A percentile compares a stretch with the other conserved stretches of the same genome.
phyloP scores from a whole-genome alignment of 768 basidiomycete genomes.

The Mrakia hoshinonis region DNA sequence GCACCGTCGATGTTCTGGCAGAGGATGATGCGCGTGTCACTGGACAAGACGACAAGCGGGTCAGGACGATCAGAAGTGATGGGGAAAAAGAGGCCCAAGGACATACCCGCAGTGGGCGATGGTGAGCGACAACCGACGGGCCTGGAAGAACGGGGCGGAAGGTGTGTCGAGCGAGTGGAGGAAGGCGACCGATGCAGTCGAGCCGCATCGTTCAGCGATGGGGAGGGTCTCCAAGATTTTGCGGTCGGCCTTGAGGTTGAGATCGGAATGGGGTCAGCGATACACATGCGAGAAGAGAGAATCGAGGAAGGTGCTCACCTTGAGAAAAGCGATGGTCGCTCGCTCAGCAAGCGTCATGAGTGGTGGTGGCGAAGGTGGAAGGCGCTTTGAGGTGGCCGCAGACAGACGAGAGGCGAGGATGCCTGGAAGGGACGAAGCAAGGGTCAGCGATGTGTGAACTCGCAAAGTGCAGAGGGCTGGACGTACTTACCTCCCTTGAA shows the following conservation, averaged over 20 bases:
- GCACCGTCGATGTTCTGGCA: constrained; percentile 63
- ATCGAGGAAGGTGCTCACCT: constrained; percentile 48
- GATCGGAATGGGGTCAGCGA: constrained; percentile 22
- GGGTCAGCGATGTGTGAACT: neutral
- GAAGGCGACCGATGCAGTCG: constrained; percentile 81
- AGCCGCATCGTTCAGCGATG: constrained; percentile 68
- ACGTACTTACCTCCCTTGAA: constrained; percentile 62
- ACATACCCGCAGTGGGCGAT: constrained; percentile 62
- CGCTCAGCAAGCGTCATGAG: constrained; percentile 72
- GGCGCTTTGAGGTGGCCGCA: constrained; percentile 40
- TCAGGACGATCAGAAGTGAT: neutral
- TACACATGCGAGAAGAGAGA: neutral
- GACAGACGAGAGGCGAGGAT: constrained; percentile 36
- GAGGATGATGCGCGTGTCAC: constrained; percentile 76
- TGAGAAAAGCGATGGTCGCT: constrained; percentile 75
- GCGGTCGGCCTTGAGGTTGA: constrained; percentile 58
- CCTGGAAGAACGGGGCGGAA: constrained; percentile 66
- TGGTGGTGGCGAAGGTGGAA: constrained; percentile 40
- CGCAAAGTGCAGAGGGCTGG: neutral
- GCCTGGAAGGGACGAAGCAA: neutral
- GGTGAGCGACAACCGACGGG: constrained; percentile 65
- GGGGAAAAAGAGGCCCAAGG: neutral
- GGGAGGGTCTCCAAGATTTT: constrained; percentile 55
- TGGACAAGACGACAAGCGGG: neutral
- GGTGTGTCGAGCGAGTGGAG: constrained; percentile 83